Percentiles rank a stretch among this genome's conserved stretches.
These are phyloP conservation scores for Pleurotus djamor DNA, from an alignment of 768 basidiomycete species.

Conservation along the genomic window DNA sequence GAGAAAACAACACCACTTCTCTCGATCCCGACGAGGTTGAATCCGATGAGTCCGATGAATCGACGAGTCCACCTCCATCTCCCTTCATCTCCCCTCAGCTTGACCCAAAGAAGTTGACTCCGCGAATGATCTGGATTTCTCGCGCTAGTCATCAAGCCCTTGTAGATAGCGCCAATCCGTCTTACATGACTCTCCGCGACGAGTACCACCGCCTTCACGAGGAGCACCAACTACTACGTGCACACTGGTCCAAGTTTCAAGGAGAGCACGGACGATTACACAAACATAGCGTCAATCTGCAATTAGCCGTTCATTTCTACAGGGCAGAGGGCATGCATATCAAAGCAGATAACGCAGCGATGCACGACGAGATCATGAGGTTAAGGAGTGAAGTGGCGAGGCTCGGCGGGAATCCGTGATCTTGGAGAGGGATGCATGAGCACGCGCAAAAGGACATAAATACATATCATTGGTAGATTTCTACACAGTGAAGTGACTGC, in stretches of 20 bases:
- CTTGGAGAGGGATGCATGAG: too few relatives aligned
- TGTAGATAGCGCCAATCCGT: background rate
- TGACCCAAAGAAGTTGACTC: background rate
- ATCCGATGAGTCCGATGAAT: background rate
- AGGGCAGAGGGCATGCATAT: background rate
- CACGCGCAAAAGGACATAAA: too few relatives aligned
- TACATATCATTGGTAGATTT: too few relatives aligned
- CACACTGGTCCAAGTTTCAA: background rate
- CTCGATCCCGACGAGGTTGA: background rate
- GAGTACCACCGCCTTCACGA: conserved; percentile 4
- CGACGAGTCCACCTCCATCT: background rate
- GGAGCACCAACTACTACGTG: background rate
- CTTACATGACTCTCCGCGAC: background rate
- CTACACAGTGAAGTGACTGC: background rate
- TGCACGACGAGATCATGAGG: background rate
- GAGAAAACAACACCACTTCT: background rate
- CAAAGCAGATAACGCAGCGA: background rate
- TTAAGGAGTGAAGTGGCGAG: background rate
- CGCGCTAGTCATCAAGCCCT: background rate
- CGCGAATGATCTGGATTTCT: background rate
- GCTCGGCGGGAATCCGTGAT: background rate
- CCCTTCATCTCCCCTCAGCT: background rate
- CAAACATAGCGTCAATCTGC: background rate
- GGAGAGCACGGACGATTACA: background rate
- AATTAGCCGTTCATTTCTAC: background rate